A percentile compares a stretch with the other conserved stretches of the same genome.
These are phyloP conservation scores for Bryoglossum gracile DNA, from an alignment of 495 filamentous ascomycete species.

Conservation along the genomic window DNA sequence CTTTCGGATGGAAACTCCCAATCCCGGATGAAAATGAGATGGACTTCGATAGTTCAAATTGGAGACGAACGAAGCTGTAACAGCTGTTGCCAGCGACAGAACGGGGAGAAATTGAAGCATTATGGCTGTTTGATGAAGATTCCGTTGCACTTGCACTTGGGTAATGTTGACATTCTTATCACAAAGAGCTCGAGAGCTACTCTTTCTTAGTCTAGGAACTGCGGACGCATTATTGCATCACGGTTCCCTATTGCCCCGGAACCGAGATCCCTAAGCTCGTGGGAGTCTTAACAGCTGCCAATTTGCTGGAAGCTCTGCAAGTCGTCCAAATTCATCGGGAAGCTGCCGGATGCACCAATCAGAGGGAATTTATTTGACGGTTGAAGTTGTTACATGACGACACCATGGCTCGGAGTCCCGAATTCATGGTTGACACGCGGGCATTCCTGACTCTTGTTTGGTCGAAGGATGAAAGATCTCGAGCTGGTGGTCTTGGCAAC, in stretches of 20 bases:
- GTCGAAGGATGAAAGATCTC: no score
- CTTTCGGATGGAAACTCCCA: constrained; percentile 47
- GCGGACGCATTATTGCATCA: background rate
- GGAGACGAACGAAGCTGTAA: constrained; percentile 10
- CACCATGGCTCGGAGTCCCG: background rate
- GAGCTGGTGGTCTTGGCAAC: no score
- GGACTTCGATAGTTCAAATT: constrained; percentile 56
- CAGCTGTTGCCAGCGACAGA: constrained; percentile 8
- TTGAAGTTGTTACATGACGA: background rate
- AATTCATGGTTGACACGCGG: background rate
- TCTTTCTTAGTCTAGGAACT: background rate
- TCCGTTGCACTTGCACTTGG: constrained; percentile 1
- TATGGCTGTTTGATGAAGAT: background rate
- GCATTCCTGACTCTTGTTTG: background rate
- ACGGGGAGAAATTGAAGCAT: constrained; percentile 12
- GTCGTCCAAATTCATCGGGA: background rate
- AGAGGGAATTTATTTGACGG: no score
- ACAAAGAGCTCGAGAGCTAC: background rate
- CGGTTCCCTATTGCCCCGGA: no score
- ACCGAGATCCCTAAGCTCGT: no score
- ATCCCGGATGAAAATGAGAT: constrained; percentile 47
- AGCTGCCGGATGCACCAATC: background rate
- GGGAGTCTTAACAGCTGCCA: constrained; percentile 3
- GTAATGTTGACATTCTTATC: background rate
- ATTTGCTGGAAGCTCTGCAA: constrained; percentile 30